Evolutionary conservation across 495 filamentous ascomycete genomes (phyloP).

Genomic region (Neurospora cerealis): DNA sequence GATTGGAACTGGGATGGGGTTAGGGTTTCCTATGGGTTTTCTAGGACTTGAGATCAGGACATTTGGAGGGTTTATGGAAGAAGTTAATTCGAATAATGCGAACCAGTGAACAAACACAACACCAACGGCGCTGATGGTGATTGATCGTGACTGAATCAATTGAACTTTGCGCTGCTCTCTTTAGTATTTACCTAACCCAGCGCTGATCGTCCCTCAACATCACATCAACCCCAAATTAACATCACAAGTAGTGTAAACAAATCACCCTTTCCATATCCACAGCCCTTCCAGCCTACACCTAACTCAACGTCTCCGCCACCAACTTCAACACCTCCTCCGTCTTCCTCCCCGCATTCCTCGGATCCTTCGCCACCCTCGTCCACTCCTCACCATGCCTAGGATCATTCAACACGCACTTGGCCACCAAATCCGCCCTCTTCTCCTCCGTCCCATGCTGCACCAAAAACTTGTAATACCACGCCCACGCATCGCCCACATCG

Average conservation of each 20-base stretch:
- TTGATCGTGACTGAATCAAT: neutral
- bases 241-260: neutral
- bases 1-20: too few relatives aligned
- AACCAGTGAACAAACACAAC: neutral
- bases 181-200: neutral
- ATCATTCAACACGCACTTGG: slow-evolving; percentile 65
- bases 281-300: too few relatives aligned
- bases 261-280: too few relatives aligned
- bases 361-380: slow-evolving; percentile 78
- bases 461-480: slow-evolving; percentile 95
- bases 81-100: neutral
- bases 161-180: neutral
- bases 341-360: slow-evolving; percentile 59
- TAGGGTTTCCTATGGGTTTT: neutral
- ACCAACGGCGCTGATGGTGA: neutral
- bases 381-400: slow-evolving; percentile 90
- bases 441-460: slow-evolving; percentile 85
- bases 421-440: slow-evolving; percentile 70
- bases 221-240: neutral
- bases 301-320: slow-evolving; percentile 41
- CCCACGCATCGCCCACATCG: slow-evolving; percentile 89
- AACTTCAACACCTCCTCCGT: slow-evolving; percentile 75
- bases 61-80: neutral
- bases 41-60: neutral
- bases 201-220: neutral